These are phyloP conservation scores for Pseudomicrostroma phylloplanum DNA, from an alignment of 1,284 basidiomycete genomes.

Conservation along the genomic window DNA sequence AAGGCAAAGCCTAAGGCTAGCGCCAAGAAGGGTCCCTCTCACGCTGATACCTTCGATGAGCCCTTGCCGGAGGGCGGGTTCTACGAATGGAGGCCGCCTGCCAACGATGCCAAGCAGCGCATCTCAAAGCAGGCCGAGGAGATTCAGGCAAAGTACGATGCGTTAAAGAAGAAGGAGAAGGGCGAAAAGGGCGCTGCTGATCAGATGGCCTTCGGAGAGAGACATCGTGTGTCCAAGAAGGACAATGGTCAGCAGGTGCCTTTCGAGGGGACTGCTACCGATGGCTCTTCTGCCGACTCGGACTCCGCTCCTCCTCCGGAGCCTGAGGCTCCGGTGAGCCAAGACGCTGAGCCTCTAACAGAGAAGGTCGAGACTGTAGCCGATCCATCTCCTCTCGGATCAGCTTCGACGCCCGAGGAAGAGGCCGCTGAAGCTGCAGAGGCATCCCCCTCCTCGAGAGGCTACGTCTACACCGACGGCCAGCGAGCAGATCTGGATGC, in stretches of 20 bases:
- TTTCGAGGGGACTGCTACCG: background rate
- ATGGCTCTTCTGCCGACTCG: background rate
- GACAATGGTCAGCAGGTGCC: background rate
- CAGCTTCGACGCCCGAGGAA: background rate
- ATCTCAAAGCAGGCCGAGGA: slow-evolving; percentile 11
- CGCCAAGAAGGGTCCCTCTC: slow-evolving; percentile 7
- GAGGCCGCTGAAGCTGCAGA: background rate
- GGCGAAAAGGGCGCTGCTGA: slow-evolving; percentile 1
- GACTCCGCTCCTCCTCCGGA: background rate
- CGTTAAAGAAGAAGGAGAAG: slow-evolving; percentile 6
- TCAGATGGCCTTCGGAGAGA: slow-evolving; percentile 3
- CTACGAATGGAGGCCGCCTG: slow-evolving; percentile 15
- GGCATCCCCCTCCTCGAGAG: background rate
- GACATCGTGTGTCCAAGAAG: background rate
- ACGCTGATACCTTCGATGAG: slow-evolving; percentile 1
- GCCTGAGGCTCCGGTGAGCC: no score
- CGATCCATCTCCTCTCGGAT: background rate
- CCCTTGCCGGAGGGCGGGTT: slow-evolving; percentile 14
- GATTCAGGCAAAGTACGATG: slow-evolving; percentile 3
- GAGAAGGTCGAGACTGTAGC: background rate
- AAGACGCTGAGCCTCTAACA: background rate
- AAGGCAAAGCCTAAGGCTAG: slow-evolving; percentile 15
- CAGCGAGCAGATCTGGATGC: background rate
- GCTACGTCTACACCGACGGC: slow-evolving; percentile 8
- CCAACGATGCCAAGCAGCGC: slow-evolving; percentile 12